Base-by-base conservation (phyloP, 106 monocot genomes). In the Platanthera zijinensis region DNA sequence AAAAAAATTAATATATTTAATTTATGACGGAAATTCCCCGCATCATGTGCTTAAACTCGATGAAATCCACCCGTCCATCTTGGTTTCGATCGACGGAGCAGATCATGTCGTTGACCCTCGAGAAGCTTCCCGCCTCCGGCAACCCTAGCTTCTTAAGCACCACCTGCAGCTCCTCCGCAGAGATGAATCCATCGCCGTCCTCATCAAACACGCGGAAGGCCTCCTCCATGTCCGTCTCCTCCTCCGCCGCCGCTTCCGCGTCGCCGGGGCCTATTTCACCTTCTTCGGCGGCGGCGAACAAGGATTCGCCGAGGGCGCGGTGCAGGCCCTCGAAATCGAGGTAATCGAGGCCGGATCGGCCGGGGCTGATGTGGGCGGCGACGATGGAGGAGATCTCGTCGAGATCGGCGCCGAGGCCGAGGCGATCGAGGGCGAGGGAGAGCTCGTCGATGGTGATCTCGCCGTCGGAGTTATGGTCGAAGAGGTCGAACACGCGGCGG, bases 401-500 rank as follows among this genome's bases (percentile, higher is more conserved):
- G 53, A 82, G 74, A 74, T 79, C 80, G 52, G 82, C 80, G 48
- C 72, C 80, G 39, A 88, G 80, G 68, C 91, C 88, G 48, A 91
- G 88, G 12, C 73, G 77, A 59, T 76, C 75, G 57, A 91, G 80
- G 47, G 86, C 86, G 45, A 72, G 82, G 14, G 75, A 71, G 50
- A 91, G 79, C 84, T 89, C 88, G 8, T 46, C 77, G 50, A 78
- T 66, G 39, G 88, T 83, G 83, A 89, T 89, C 75, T 81, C 77
- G 25, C 86, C 91, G 76, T 91, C 88, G 15, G 82, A 75, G 84
- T 91, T 84, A 75, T 70, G 57, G 82, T 91, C 91, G 76, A 91
- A 91, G 63, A 91, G 79, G 82, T 91, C 91, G 78, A 91, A 91
- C 59, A 91, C 77, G 77, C 89, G 82, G 59, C 85, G 86, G 79